Evolutionary conservation across 2,329 filamentous ascomycete genomes (phyloP).

Genomic region (Acephala macrosclerotiorum): DNA sequence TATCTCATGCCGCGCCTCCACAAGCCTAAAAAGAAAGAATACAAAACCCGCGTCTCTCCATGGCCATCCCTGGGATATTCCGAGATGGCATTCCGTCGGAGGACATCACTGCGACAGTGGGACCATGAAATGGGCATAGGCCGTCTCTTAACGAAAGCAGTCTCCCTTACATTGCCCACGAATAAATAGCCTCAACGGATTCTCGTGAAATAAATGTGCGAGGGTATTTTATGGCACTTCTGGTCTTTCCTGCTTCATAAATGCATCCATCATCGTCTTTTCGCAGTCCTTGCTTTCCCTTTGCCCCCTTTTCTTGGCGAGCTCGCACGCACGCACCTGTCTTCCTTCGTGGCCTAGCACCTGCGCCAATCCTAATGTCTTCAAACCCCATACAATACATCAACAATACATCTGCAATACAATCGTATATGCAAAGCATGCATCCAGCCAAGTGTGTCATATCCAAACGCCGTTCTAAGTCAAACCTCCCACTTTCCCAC

Average conservation of each 20-base stretch:
- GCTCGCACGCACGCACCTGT: background rate
- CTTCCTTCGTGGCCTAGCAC: background rate
- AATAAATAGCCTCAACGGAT: background rate
- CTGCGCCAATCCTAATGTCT: background rate
- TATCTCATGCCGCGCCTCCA: background rate
- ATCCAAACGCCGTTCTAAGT: background rate
- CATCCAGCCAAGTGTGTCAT: background rate
- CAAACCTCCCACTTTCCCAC: background rate
- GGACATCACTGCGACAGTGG: background rate
- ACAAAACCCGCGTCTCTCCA: too few relatives aligned
- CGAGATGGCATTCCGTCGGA: background rate
- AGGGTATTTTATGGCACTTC: too few relatives aligned
- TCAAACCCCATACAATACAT: background rate
- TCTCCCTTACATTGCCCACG: too few relatives aligned
- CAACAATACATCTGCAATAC: background rate
- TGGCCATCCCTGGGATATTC: background rate
- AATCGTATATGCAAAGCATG: background rate
- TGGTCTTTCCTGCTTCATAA: too few relatives aligned
- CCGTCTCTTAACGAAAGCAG: too few relatives aligned
- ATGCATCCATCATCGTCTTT: too few relatives aligned
- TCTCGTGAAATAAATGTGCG: background rate
- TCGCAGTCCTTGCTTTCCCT: background rate
- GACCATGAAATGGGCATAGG: background rate
- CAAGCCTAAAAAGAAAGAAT: too few relatives aligned
- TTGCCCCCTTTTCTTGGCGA: background rate